Percentiles rank a stretch among this genome's conserved stretches.
These are phyloP conservation scores for Cyanodermella asteris DNA, from an alignment of 2,329 filamentous ascomycete genomes.

Conservation along the genomic window DNA sequence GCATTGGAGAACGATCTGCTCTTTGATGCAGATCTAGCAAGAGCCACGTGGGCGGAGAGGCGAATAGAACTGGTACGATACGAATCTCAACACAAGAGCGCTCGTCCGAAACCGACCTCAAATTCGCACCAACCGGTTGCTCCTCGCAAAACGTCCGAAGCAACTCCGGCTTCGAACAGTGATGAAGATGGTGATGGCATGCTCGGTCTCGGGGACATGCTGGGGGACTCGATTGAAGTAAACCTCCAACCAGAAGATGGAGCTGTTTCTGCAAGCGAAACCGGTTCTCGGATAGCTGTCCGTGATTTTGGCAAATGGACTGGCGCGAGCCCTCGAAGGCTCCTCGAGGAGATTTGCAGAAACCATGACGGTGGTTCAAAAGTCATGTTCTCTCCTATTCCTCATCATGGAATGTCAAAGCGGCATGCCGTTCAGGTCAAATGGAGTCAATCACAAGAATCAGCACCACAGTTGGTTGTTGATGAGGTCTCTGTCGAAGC, in stretches of 20 bases:
- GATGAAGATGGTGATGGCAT: neutral
- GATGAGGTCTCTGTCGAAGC: slow-evolving; percentile 21
- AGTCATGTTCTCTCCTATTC: slow-evolving; percentile 35
- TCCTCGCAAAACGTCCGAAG: neutral
- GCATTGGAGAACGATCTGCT: slow-evolving; percentile 58
- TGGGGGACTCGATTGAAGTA: slow-evolving; percentile 19
- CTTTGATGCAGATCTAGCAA: slow-evolving; percentile 45
- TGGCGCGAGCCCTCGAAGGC: slow-evolving; percentile 52
- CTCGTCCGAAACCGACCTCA: too few species aligned
- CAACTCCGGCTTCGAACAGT: neutral
- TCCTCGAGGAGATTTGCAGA: slow-evolving; percentile 73
- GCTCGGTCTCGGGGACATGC: neutral
- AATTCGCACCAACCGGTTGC: slow-evolving; percentile 3
- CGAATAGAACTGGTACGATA: slow-evolving; percentile 40
- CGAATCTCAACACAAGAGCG: slow-evolving; percentile 29
- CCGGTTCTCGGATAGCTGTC: slow-evolving; percentile 36
- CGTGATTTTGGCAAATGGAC: slow-evolving; percentile 69
- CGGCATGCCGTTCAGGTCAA: slow-evolving; percentile 51
- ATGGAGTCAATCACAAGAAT: slow-evolving; percentile 57
- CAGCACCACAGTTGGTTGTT: slow-evolving; percentile 21
- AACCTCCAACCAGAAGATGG: slow-evolving; percentile 37
- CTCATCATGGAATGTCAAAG: slow-evolving; percentile 48
- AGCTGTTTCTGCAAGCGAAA: slow-evolving; percentile 30
- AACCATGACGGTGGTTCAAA: slow-evolving; percentile 28
- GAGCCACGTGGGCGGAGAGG: slow-evolving; percentile 41